Conservation (phyloP, 108 stramenopile species). For the Mayamaea pseudoterrestris region DNA sequence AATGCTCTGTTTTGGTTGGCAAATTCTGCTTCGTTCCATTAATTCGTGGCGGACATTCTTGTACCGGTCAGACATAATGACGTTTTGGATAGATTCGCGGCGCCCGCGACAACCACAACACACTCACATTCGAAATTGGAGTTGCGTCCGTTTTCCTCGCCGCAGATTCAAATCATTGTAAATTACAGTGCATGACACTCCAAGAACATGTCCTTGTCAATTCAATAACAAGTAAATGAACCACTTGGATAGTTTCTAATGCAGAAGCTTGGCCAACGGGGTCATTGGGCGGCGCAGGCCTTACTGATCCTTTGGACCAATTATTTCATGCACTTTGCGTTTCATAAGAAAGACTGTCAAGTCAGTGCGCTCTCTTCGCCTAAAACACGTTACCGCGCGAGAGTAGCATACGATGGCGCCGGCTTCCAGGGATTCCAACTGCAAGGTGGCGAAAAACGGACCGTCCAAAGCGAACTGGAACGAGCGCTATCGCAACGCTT, state of each 20-base stretch:
- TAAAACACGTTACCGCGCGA: conserved; percentile 33
- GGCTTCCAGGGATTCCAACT: conserved; percentile 43
- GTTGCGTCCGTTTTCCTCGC: too few species aligned
- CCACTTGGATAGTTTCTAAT: not conserved
- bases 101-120: too few species aligned
- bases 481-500: conserved; percentile 39
- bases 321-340: not conserved
- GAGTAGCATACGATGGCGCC: conserved; percentile 53
- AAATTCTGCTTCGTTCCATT: too few species aligned
- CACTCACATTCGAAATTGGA: too few species aligned
- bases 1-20: too few species aligned
- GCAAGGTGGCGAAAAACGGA: conserved; percentile 14
- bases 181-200: too few species aligned
- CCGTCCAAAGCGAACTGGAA: conserved; percentile 60
- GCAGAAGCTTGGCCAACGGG: not conserved
- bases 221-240: not conserved
- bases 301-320: not conserved
- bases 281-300: not conserved
- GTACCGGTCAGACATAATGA: too few species aligned
- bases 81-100: too few species aligned
- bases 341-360: not conserved
- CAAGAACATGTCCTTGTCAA: too few species aligned
- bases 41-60: too few species aligned
- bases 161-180: too few species aligned
- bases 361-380: not conserved